Evolutionary conservation across 2,329 filamentous ascomycete species (phyloP).

Genomic region (Exophiala mesophila): DNA sequence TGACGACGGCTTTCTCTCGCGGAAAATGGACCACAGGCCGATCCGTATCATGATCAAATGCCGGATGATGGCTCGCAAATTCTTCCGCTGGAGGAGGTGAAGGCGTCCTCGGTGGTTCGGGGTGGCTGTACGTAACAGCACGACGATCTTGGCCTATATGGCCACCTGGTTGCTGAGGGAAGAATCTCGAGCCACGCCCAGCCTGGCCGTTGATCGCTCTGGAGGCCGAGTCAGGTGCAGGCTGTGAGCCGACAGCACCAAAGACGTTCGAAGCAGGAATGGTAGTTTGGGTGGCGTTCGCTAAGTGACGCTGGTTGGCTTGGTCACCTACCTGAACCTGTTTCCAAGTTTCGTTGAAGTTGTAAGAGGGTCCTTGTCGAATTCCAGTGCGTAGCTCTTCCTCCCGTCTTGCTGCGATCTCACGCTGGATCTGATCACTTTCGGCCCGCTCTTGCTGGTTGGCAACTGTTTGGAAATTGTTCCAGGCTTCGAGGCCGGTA

Average conservation of each 20-base stretch:
- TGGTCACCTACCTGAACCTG: conserved; percentile 41
- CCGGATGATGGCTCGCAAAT: conserved; percentile 50
- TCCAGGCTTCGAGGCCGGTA: conserved; percentile 37
- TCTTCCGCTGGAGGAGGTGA: conserved; percentile 57
- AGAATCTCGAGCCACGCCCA: conserved; percentile 45
- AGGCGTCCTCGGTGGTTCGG: conserved; percentile 35
- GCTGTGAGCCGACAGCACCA: conserved; percentile 34
- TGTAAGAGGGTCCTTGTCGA: conserved; percentile 32
- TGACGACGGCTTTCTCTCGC: conserved; percentile 66
- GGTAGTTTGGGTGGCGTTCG: conserved; percentile 34
- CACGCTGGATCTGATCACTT: conserved; percentile 36
- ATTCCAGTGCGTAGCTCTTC: conserved; percentile 33
- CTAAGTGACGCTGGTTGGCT: conserved; percentile 35
- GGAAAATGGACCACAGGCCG: conserved; percentile 56
- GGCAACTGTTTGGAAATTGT: conserved; percentile 40
- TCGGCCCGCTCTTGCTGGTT: conserved; percentile 39
- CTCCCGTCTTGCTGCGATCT: conserved; percentile 37
- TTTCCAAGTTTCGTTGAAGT: conserved; percentile 44
- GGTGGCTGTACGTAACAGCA: conserved; percentile 30
- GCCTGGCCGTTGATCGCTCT: conserved; percentile 34
- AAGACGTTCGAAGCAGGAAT: conserved; percentile 34
- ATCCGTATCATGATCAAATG: conserved; percentile 45
- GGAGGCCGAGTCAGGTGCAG: conserved; percentile 34
- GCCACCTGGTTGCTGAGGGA: conserved; percentile 31
- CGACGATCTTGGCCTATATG: conserved; percentile 31